Evolutionary conservation across 2,329 filamentous ascomycete species (phyloP).

Genomic region (Alternaria triticimaculans): DNA sequence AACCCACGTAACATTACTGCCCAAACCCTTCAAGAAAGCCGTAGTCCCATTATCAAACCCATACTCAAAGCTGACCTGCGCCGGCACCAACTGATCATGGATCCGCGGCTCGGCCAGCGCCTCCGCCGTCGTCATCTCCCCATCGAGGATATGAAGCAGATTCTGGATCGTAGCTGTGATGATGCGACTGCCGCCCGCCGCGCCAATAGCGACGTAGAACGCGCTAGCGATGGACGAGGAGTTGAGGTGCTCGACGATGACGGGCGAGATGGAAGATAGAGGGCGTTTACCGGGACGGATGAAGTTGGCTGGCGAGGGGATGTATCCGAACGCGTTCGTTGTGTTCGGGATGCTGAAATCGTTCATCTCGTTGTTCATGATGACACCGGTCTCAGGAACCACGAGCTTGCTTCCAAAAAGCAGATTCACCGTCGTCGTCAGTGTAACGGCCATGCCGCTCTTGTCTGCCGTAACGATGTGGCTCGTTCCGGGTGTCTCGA

Average conservation of each 20-base stretch:
- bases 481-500: conserved; percentile 75
- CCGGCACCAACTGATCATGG: conserved; percentile 83
- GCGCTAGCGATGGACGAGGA: conserved; percentile 50
- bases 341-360: conserved; percentile 79
- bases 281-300: conserved; percentile 82
- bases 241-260: conserved; percentile 73
- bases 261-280: conserved; percentile 79
- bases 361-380: conserved; percentile 66
- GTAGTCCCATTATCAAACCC: conserved; percentile 70
- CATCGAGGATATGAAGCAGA: conserved; percentile 75
- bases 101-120: conserved; percentile 72
- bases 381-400: conserved; percentile 81
- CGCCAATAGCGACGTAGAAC: conserved; percentile 73
- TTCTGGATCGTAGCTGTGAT: conserved; percentile 80
- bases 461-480: conserved; percentile 76
- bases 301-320: conserved; percentile 80
- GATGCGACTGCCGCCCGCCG: conserved; percentile 83
- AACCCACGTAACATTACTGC: conserved; percentile 77
- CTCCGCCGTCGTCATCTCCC: conserved; percentile 63
- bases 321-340: conserved; percentile 83
- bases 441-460: conserved; percentile 75
- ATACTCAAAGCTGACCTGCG: conserved; percentile 71
- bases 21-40: conserved; percentile 66
- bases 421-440: conserved; percentile 88
- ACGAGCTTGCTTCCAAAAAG: conserved; percentile 82